Evolutionary conservation across 352 stramenopile genomes (phyloP), one percentile per base, ranked within the genome.

Genomic region (Globisporangium megalacanthum): DNA sequence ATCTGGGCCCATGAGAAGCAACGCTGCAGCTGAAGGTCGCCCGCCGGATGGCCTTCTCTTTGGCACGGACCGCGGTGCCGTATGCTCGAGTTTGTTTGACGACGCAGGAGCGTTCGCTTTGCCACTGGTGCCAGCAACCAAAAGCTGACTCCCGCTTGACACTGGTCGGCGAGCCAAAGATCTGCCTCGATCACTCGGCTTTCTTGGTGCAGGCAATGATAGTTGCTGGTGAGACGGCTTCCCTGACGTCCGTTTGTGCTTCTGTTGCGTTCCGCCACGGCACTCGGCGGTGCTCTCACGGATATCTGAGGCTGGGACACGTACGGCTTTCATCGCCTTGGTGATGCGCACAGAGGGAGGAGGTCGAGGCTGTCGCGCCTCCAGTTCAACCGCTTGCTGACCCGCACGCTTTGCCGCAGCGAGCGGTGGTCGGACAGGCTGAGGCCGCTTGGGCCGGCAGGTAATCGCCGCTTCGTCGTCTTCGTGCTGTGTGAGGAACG

Each of bases 401-500:
- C 31, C 7, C 8, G 29, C 36, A 1, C 15, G n/a, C 17, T 9
- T 37, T 25, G 49, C n/a, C 10, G 31, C 6, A 20, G 49, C 39
- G 3, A 56, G 9, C n/a, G 56, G 17, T 41, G 20, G 33, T n/a
- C 35, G 52, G 8, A 10, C 33, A 19, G 19, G n/a, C 7, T 35
- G 36, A 17, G 33, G 29, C 17, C 29, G 54, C 37, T 58, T 54
- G 31, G 19, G 15, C 13, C 47, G 46, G 0, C 52, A 20, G 15
- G 29, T 37, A 1, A 65, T 49, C 31, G 45, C 69, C 48, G 17
- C 72, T 44, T 76, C 70, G 20, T 77, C 69, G 8, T 78, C 73
- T 48, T 75, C 71, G 42, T 58, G 59, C 39, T 83, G 73, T 0
- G 70, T 83, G 15, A 79, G 60, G 48, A 80, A 83, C 6, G 73